Evolutionary conservation across 495 filamentous ascomycete species (phyloP).

Genomic region (Neurospora sp.): DNA sequence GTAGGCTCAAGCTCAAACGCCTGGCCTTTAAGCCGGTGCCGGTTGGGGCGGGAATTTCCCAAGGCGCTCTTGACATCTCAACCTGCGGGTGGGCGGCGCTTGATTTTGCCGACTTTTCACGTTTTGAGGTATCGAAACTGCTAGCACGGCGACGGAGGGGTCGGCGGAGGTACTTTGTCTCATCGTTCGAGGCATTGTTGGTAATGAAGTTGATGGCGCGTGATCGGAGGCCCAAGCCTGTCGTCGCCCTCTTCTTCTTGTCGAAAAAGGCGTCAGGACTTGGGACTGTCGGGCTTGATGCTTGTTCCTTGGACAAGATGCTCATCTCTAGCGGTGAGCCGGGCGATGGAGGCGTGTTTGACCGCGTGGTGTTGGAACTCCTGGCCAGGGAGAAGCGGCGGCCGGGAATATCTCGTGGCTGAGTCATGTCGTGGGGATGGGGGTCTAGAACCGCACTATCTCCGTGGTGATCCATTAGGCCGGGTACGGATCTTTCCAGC

Average conservation of each 20-base stretch:
- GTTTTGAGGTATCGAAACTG: conserved; percentile 25
- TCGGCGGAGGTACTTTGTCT: conserved; percentile 4
- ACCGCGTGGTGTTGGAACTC: conserved; percentile 38
- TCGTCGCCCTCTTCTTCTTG: conserved; percentile 39
- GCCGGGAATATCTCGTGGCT: conserved; percentile 14
- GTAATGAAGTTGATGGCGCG: conserved; percentile 20
- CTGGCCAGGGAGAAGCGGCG: conserved; percentile 39
- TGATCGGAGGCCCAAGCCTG: conserved; percentile 35
- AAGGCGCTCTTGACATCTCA: conserved; percentile 27
- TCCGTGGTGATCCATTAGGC: conserved; percentile 6
- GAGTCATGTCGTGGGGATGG: conserved; percentile 14
- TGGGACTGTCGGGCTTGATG: conserved; percentile 28
- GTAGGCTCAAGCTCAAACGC: conserved; percentile 50
- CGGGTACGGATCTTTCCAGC: conserved; percentile 16
- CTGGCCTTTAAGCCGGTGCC: conserved; percentile 59
- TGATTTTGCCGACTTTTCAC: conserved; percentile 4
- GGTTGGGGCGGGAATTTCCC: conserved; percentile 46
- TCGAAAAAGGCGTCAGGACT: conserved; percentile 28
- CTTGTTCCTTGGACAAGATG: conserved; percentile 18
- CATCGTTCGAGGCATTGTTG: background rate
- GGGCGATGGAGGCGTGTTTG: conserved; percentile 44
- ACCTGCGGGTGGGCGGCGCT: conserved; percentile 7
- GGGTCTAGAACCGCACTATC: conserved; percentile 6
- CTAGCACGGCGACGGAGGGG: conserved; percentile 23
- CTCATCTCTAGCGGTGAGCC: conserved; percentile 31